A percentile compares a stretch with the other conserved stretches of the same genome.
Evolutionary conservation across 1,139 yeast species (phyloP).

Genomic region (Yamadazyma kanchanaburiensis): DNA sequence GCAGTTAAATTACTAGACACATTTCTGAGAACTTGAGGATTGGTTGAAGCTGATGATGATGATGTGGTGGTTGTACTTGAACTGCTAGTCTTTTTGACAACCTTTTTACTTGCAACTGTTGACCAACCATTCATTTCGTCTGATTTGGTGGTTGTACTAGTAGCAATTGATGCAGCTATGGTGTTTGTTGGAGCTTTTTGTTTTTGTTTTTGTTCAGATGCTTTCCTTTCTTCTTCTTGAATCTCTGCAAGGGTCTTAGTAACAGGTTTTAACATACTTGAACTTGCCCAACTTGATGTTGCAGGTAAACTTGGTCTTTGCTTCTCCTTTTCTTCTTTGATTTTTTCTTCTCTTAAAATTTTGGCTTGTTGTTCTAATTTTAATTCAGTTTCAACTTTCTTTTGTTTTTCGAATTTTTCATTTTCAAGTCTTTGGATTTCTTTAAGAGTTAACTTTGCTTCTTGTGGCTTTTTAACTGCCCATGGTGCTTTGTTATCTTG

Average conservation of each 20-base stretch:
- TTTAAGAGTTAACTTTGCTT: constrained; percentile 55
- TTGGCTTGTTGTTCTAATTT: constrained; percentile 18
- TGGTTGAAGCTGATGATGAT: constrained; percentile 13
- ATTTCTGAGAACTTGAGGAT: constrained; percentile 46
- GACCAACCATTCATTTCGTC: constrained; percentile 44
- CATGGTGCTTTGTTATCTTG: constrained; percentile 47
- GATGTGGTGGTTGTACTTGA: constrained; percentile 5
- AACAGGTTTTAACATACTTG: constrained; percentile 17
- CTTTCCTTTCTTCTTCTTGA: constrained; percentile 43
- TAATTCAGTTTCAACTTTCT: constrained; percentile 28
- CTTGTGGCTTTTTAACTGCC: constrained; percentile 37
- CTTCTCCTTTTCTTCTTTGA: constrained; percentile 23
- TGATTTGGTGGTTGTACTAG: constrained; percentile 22
- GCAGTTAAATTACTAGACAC: constrained; percentile 37
- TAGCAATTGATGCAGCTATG: constrained; percentile 23
- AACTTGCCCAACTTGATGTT: constrained; percentile 56
- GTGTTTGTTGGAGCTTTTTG: constrained; percentile 15
- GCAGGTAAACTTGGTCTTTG: constrained; percentile 37
- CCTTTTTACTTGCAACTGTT: constrained; percentile 24
- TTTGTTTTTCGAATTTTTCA: constrained; percentile 42
- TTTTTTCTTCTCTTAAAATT: constrained; percentile 12
- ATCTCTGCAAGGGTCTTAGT: constrained; percentile 45
- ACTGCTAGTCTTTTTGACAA: constrained; percentile 21
- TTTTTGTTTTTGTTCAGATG: constrained; percentile 20
- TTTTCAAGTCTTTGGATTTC: constrained; percentile 73